Base-by-base conservation (phyloP, 2,329 filamentous ascomycete species). In the Botrytis porri region DNA sequence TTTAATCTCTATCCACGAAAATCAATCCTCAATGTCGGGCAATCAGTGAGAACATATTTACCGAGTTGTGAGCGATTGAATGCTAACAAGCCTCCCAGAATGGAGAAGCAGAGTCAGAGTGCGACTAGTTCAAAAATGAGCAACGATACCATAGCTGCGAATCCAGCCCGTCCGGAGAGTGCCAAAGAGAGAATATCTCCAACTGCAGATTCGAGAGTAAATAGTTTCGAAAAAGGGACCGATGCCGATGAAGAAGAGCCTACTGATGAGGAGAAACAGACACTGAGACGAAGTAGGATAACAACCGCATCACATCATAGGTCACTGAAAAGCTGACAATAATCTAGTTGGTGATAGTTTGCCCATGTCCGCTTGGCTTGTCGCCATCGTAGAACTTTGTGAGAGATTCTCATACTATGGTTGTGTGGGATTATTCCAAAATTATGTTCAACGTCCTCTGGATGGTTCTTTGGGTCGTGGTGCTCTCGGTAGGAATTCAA, bases 331-430 rank as follows among this genome's bases (percentile, higher is more conserved):
- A 57, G 37, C 61, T 71, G 37, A 71, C 16, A 8, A 14, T 57
- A 9, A 29, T n/a, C 20, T 45, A 71, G 70, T 71, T 54, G 70
- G 70, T 18, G 70, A 71, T n/a, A 65, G 20, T 66, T 54, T 71
- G 25, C 70, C 70, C 29, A 71, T 41, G 35, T 51, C 70, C n/a
- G 70, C 70, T 41, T 71, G 70, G 70, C 61, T 71, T 35, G 70
- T 71, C 37, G 70, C 70, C 5, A 66, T 66, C 8, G 70, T 71
- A 10, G 70, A 71, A 20, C 41, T 72, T 8, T 71, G 70, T 57
- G 70, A 71, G 37, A 57, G 70, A 25, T 90, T 90, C 78, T 87
- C 87, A 8, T 91, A 89, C 82, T 91, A 90, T 78, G 89, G 89
- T 57, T 88, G 87, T 14, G 88, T 86, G 25, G 85, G 87, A 69